Percentiles rank a stretch among this genome's conserved stretches.
phyloP scores from a whole-genome alignment of 2,329 filamentous ascomycete genomes.

The Microthyrium microscopicum region DNA sequence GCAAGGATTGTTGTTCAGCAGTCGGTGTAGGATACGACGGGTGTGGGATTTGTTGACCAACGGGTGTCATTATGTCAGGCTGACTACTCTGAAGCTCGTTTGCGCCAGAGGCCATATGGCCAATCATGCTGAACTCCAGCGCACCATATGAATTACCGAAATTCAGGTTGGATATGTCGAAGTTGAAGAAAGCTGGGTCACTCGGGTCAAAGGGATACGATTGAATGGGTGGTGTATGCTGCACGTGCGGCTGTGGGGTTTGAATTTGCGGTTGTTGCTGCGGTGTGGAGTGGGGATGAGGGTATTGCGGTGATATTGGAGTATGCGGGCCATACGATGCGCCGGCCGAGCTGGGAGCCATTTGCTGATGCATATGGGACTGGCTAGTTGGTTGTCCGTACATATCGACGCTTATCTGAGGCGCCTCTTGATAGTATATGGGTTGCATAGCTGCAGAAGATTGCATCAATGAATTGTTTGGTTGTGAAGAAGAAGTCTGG shows the following conservation, averaged over 20 bases:
- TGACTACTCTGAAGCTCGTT: conserved; percentile 17
- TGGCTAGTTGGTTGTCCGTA: conserved; percentile 25
- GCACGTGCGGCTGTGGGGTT: conserved; percentile 31
- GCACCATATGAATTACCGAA: conserved; percentile 95
- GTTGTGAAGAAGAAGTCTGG: conserved; percentile 19
- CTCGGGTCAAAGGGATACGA: conserved; percentile 70
- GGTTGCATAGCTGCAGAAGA: conserved; percentile 6
- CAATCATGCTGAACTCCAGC: conserved; percentile 88
- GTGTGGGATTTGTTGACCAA: conserved; percentile 8
- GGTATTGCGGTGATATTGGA: conserved; percentile 58
- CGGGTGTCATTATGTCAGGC: conserved; percentile 14
- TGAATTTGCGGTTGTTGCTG: conserved; percentile 6
- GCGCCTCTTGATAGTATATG: conserved; percentile 1
- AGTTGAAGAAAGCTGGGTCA: conserved; percentile 86
- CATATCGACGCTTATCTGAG: conserved; percentile 12
- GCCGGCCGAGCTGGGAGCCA: conserved; percentile 28
- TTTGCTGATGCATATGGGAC: conserved; percentile 24
- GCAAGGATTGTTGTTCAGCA: conserved; percentile 8
- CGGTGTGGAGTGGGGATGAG: conserved; percentile 26
- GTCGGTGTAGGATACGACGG: neutral
- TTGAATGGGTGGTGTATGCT: conserved; percentile 24
- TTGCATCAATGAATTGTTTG: conserved; percentile 6
- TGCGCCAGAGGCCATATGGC: conserved; percentile 89
- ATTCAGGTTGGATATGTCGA: conserved; percentile 83
- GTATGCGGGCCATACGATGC: conserved; percentile 51